These are phyloP conservation scores for Chlorella sp. DNA, from an alignment of 139 green algal species.

Conservation along the genomic window DNA sequence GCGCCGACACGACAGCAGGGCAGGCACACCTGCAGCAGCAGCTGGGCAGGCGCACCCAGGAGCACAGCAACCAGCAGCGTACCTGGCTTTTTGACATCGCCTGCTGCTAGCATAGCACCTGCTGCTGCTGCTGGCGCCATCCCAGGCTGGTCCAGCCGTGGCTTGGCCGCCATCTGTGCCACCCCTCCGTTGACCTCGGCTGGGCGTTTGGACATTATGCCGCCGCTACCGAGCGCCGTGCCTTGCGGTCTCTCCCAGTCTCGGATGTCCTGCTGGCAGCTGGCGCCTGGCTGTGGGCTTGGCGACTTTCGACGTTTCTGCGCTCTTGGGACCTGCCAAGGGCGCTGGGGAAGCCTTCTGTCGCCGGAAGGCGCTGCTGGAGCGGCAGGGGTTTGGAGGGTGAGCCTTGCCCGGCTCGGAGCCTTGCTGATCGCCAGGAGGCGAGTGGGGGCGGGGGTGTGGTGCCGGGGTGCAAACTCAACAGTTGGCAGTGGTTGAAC, in stretches of 20 bases:
- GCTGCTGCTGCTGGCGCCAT: background rate
- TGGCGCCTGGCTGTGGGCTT: background rate
- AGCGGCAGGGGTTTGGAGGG: background rate
- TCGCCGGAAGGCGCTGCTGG: background rate
- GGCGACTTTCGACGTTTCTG: background rate
- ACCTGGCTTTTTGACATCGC: conserved; percentile 34
- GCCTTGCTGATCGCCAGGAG: no score
- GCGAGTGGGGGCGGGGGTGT: no score
- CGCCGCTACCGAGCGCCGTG: background rate
- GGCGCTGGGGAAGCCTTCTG: no score
- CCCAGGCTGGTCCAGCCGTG: conserved; percentile 15
- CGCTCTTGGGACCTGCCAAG: background rate
- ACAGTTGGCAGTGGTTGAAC: no score
- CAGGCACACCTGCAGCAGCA: background rate
- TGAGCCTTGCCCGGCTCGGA: background rate
- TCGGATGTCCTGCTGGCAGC: conserved; percentile 8
- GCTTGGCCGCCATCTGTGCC: background rate
- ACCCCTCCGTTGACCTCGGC: conserved; percentile 13
- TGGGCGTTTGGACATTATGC: conserved; percentile 15
- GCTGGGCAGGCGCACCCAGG: background rate
- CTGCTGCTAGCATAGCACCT: conserved; percentile 10
- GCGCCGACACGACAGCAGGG: background rate
- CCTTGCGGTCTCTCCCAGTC: background rate
- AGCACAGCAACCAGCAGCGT: background rate
- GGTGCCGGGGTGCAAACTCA: no score